Evolutionary conservation across 352 stramenopile genomes (phyloP), one percentile per base, ranked within the genome.

Genomic region (Globisporangium apiculatum): DNA sequence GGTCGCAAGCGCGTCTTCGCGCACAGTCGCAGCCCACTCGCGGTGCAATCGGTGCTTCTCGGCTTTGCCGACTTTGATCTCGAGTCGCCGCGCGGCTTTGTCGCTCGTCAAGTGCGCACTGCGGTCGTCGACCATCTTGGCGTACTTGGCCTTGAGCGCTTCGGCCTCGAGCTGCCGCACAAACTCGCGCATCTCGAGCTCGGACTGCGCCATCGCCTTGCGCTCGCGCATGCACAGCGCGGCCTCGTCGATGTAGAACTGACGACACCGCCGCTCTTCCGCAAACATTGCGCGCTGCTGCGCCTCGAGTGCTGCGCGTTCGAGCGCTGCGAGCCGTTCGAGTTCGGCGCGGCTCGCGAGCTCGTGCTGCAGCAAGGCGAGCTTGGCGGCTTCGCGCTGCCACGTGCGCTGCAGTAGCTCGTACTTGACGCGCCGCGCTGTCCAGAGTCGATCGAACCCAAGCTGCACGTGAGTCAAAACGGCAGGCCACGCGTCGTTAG

Each of bases 1-100:
- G 55, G 73, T 76, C 0, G 78, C 68, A 4, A 89, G 57, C 7
- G 79, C 78, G 35, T 92, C 83, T 62, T 92, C 83, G 1, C 66
- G 18, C 47, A 83, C 79, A 36, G 89, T 86, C 11, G 79, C 68
- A 0, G 71, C 61, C 80, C 83, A 92, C 55, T 92, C 83, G 4
- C 78, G 73, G 51, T 89, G 69, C 2, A 92, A 53, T 5, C 80
- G 73, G 53, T 91, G 80, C 53, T 90, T 79, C 38, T 92, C 83
- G 18, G 87, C 86, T 61, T 92, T 92, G 14, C 80, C 78, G 4
- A 75, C 56, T 54, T 92, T 92, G 50, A 92, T 92, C 53, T 92
- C 80, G 2, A 89, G 64, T 2, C 83, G 76, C 5, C 83, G 79
- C 4, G 78, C 78, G 0, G 73, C 76, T 51, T 86, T 88, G 43